phyloP scores from a whole-genome alignment of 805 yeast species.

The Saturnispora sanitii region DNA sequence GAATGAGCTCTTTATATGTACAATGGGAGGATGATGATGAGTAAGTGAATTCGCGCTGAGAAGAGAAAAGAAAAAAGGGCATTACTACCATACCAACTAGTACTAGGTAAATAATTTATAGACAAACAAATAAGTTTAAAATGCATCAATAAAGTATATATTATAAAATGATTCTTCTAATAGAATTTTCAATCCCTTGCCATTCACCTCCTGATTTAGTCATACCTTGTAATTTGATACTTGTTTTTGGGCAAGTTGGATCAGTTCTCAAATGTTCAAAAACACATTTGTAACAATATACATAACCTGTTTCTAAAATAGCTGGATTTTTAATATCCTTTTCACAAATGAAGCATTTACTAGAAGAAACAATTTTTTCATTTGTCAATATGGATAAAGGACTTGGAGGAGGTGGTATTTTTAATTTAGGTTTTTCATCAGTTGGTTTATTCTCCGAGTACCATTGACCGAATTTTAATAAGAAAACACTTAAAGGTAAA shows the following conservation, averaged over 20 bases:
- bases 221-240: slow-evolving; percentile 63
- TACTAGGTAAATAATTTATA: no score
- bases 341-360: slow-evolving; percentile 61
- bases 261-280: slow-evolving; percentile 51
- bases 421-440: slow-evolving; percentile 19
- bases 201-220: slow-evolving; percentile 45
- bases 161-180: slow-evolving; percentile 57
- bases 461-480: slow-evolving; percentile 84
- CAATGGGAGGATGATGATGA: slow-evolving; percentile 80
- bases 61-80: no score
- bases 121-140: no score
- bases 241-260: slow-evolving; percentile 80
- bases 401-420: slow-evolving; percentile 13
- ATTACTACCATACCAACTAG: no score
- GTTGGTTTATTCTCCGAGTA: slow-evolving; percentile 56
- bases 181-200: slow-evolving; percentile 65
- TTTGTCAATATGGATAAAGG: neutral
- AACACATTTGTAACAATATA: slow-evolving; percentile 83
- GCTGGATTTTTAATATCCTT: slow-evolving; percentile 66
- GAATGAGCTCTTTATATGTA: slow-evolving; percentile 50
- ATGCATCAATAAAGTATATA: no score
- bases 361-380: slow-evolving; percentile 9
- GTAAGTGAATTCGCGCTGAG: no score
- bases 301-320: slow-evolving; percentile 83
- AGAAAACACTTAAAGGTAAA: slow-evolving; percentile 74